A percentile compares a stretch with the other conserved stretches of the same genome.
These are phyloP conservation scores for Cryptosporidium parvum DNA, from an alignment of 169 alveolate genomes.

Conservation along the genomic window DNA sequence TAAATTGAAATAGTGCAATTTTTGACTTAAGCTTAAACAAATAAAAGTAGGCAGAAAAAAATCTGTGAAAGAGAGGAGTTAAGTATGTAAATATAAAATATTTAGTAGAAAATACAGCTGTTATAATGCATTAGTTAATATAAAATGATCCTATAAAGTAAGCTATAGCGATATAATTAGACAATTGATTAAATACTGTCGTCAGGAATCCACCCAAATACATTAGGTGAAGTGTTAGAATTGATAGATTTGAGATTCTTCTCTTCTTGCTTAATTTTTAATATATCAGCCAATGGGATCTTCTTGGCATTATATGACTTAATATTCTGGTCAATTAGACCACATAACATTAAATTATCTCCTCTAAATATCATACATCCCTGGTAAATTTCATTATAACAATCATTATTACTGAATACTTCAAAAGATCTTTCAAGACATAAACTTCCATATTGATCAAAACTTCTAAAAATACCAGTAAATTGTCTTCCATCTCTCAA, in stretches of 20 bases:
- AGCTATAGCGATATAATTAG: constrained; percentile 20
- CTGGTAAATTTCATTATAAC: constrained; percentile 48
- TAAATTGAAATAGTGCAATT: too few species aligned
- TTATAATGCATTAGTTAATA: background rate
- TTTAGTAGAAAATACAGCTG: background rate
- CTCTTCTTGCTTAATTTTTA: constrained; percentile 51
- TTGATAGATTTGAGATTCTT: constrained; percentile 24
- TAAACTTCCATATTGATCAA: constrained; percentile 73
- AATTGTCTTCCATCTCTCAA: constrained; percentile 71
- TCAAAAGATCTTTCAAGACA: constrained; percentile 57
- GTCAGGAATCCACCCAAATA: constrained; percentile 64
- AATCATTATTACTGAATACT: constrained; percentile 13
- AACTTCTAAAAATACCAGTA: constrained; percentile 68
- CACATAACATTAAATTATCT: constrained; percentile 66
- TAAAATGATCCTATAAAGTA: background rate
- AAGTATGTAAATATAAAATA: background rate
- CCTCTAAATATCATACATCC: constrained; percentile 75
- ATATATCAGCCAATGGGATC: constrained; percentile 35
- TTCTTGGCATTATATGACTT: constrained; percentile 32
- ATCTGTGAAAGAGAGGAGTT: background rate
- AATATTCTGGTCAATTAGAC: constrained; percentile 48
- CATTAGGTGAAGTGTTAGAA: constrained; percentile 23
- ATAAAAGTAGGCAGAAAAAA: background rate
- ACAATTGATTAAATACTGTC: constrained; percentile 32
- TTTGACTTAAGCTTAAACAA: too few species aligned